These are phyloP conservation scores for Pinus taeda DNA, from an alignment of 75 land plant species.

Conservation along the genomic window DNA sequence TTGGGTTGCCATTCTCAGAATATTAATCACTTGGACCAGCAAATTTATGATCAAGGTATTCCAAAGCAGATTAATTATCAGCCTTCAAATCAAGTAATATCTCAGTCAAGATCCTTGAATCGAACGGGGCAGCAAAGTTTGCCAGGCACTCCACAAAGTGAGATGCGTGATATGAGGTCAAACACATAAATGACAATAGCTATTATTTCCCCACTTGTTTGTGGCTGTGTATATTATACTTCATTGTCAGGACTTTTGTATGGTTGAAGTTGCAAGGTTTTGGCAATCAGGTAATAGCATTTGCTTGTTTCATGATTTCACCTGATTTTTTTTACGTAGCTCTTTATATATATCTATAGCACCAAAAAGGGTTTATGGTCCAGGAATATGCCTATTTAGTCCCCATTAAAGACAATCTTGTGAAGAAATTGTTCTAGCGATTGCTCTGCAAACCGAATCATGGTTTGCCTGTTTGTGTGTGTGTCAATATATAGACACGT, in stretches of 20 bases:
- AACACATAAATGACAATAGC: slow-evolving; percentile 16
- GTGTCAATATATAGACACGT: too few species aligned
- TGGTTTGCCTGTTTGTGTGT: background rate
- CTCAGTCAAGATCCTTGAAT: slow-evolving; percentile 37
- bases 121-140: slow-evolving; percentile 38
- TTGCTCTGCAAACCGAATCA: background rate
- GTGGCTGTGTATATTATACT: slow-evolving; percentile 7
- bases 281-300: background rate
- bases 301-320: slow-evolving; percentile 9
- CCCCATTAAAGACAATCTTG: background rate
- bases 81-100: slow-evolving; percentile 20
- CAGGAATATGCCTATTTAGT: background rate
- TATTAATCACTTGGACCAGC: slow-evolving; percentile 29
- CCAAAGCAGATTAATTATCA: slow-evolving; percentile 20
- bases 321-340: background rate
- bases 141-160: slow-evolving; percentile 52
- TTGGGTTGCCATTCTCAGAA: slow-evolving; percentile 17
- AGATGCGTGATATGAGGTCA: slow-evolving; percentile 46
- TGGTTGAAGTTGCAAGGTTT: slow-evolving; percentile 4
- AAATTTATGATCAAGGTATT: slow-evolving; percentile 22
- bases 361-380: background rate
- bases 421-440: slow-evolving; percentile 5
- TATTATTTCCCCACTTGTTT: slow-evolving; percentile 1
- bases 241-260: background rate
- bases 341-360: background rate